Percentiles rank a stretch among this genome's conserved stretches.
phyloP scores from a whole-genome alignment of 2,329 filamentous ascomycete genomes.

The Penicillium sp. region DNA sequence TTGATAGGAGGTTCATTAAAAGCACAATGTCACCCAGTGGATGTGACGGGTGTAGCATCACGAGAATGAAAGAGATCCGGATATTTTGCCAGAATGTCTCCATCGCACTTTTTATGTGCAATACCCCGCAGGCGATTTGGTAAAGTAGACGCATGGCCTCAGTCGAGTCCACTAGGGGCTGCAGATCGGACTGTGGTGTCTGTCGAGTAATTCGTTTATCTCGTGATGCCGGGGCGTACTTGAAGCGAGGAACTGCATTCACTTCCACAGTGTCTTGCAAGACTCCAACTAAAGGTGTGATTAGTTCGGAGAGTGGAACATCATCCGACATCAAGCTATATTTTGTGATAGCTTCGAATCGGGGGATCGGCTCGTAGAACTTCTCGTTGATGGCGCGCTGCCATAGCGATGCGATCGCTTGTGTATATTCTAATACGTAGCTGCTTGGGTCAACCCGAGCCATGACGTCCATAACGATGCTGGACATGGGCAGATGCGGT shows the following conservation, averaged over 20 bases:
- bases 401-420: conserved; percentile 56
- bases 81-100: conserved; percentile 58
- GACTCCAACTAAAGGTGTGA: conserved; percentile 41
- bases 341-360: conserved; percentile 44
- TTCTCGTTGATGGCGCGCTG: conserved; percentile 55
- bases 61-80: conserved; percentile 57
- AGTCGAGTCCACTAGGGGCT: conserved; percentile 54
- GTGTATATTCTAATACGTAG: conserved; percentile 51
- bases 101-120: conserved; percentile 44
- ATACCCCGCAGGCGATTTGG: conserved; percentile 51
- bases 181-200: conserved; percentile 45
- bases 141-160: conserved; percentile 57
- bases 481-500: conserved; percentile 50
- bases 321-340: conserved; percentile 44
- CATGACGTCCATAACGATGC: conserved; percentile 55
- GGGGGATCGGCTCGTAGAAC: conserved; percentile 46
- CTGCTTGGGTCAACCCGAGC: conserved; percentile 44
- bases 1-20: conserved; percentile 56
- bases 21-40: conserved; percentile 56
- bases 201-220: conserved; percentile 41
- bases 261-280: conserved; percentile 52
- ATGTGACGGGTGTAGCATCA: conserved; percentile 60
- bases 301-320: conserved; percentile 37
- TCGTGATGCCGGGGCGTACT: conserved; percentile 45
- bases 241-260: conserved; percentile 55